phyloP scores from a whole-genome alignment of 176 grass and related monocot species.

The Chloris gayana region DNA sequence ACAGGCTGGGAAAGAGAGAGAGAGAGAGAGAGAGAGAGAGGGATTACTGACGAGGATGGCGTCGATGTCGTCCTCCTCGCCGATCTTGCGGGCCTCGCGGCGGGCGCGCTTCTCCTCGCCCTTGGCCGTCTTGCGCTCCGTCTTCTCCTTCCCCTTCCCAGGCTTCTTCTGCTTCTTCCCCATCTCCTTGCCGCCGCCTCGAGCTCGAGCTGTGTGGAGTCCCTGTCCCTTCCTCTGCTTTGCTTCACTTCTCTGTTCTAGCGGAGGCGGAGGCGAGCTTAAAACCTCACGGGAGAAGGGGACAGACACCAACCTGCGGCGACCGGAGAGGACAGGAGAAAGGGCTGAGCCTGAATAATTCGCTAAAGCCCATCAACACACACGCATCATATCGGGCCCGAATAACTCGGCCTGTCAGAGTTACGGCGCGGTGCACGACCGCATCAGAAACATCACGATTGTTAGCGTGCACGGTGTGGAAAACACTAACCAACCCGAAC shows the following conservation, averaged over 20 bases:
- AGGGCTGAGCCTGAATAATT: too few species aligned
- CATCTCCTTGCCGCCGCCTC: conserved; percentile 42
- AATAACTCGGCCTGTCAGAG: too few species aligned
- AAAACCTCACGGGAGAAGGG: conserved; percentile 31
- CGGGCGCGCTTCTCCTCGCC: conserved; percentile 89
- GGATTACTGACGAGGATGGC: conserved; percentile 73
- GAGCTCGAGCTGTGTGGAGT: background rate
- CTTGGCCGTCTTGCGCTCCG: conserved; percentile 86
- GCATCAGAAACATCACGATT: too few species aligned
- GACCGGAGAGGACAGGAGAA: too few species aligned
- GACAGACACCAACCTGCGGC: too few species aligned
- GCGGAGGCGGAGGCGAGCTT: background rate
- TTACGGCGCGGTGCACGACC: too few species aligned
- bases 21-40: background rate
- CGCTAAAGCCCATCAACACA: too few species aligned
- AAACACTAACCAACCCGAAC: too few species aligned
- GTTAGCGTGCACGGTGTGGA: too few species aligned
- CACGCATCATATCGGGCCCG: too few species aligned
- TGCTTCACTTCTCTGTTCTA: background rate
- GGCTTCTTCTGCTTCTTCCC: conserved; percentile 96
- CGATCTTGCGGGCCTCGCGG: conserved; percentile 69
- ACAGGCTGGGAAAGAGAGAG: background rate
- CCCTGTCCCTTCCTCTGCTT: background rate
- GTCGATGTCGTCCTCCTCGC: conserved; percentile 92
- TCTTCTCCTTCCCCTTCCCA: conserved; percentile 95